These are phyloP conservation scores for Coffea humblotiana DNA, from an alignment of 305 asterid genomes.

Conservation along the genomic window DNA sequence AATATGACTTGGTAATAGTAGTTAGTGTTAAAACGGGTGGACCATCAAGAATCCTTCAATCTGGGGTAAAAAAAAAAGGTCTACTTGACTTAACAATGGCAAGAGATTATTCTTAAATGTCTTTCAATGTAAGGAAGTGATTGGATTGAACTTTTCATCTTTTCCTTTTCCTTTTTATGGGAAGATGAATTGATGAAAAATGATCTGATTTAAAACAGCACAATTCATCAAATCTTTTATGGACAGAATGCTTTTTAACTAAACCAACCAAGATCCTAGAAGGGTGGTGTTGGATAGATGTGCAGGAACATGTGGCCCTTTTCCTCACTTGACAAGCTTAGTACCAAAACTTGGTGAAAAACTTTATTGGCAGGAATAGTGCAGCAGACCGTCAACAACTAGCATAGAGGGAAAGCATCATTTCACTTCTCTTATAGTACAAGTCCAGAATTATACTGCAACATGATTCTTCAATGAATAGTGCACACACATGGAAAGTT, in stretches of 20 bases:
- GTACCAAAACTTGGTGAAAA: constrained; percentile 6
- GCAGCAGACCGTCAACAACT: constrained; percentile 16
- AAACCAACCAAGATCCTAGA: constrained; percentile 13
- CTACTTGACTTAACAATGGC: neutral
- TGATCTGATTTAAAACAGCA: constrained; percentile 7
- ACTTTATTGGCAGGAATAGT: constrained; percentile 8
- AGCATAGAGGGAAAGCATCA: constrained; percentile 10
- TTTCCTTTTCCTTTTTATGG: neutral
- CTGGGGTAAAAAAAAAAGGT: neutral
- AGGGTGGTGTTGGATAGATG: constrained; percentile 15
- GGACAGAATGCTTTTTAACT: constrained; percentile 7
- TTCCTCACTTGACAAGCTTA: constrained; percentile 22
- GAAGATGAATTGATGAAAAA: neutral
- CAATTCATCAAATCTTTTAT: constrained; percentile 6
- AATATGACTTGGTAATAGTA: neutral
- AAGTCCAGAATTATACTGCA: constrained; percentile 20
- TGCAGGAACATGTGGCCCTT: constrained; percentile 30
- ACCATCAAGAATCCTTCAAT: neutral
- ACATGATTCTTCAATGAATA: constrained; percentile 18
- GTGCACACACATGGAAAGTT: constrained; percentile 12
- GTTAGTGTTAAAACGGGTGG: neutral
- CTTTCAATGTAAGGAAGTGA: constrained; percentile 7
- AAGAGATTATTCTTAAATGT: neutral
- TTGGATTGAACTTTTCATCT: constrained; percentile 9
- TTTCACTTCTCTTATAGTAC: constrained; percentile 24